Evolutionary conservation across 305 asterid species (phyloP), one percentile per base, ranked within the genome.

Genomic region (Solanum chacoense): DNA sequence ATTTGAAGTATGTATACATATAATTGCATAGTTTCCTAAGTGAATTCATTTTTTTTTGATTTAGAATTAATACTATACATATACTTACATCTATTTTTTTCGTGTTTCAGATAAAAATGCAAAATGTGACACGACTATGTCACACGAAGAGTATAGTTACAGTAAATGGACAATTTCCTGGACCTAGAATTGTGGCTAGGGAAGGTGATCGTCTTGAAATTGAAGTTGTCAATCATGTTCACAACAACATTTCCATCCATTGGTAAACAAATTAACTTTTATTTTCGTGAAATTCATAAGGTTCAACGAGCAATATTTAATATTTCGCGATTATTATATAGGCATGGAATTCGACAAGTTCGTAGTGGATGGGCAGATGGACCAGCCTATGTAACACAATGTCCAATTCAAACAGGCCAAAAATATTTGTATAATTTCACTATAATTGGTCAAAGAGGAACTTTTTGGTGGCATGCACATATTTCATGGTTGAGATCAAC

Each of bases 291-390:
- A 8, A 7, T 59, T 34, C 28, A 34, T 11, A 16, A 4, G 5
- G 6, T 63, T 36, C 5, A 36, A 28, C 28, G 11, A 85, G 13
- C 36, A 85, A 9, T 28, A 63, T 9, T 63, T 16, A 12, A 40
- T 69, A 69, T 24, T 37, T 85, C 0, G 2, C 35, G 4, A 34
- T 13, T 22, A 85, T 28, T 11, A 88, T 90, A 93, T 89, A 94
- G 94, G 97, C 97, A 94, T 65, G 96, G 97, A 26, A 94, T 94
- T 40, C 88, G 95, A 85, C 95, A 93, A 55, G 92, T 94, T 75
- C 91, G 91, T 8, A 94, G 94, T 87, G 96, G 96, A 50, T 94
- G 96, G 97, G 94, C 97, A 0, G 97, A 94, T 84, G 95, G 95
- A 20, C 96, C 96, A 3, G 95, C 97, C 8, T 94, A 94, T 38